These are phyloP conservation scores for Fusarium buxicola DNA, from an alignment of 2,329 filamentous ascomycete genomes.

Conservation along the genomic window DNA sequence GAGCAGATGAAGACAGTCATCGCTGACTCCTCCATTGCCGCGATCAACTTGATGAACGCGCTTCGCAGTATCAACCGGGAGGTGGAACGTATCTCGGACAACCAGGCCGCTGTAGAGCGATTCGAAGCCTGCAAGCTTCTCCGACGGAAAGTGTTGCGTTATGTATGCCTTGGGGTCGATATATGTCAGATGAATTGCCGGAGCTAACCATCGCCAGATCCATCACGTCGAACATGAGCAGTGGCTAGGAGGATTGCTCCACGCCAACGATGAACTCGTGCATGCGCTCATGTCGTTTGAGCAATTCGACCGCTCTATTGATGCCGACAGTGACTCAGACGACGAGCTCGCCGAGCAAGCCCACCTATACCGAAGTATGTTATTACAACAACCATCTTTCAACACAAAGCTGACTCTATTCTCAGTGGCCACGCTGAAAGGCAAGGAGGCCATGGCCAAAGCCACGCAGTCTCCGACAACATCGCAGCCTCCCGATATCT, in stretches of 20 bases:
- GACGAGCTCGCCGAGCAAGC: conserved; percentile 76
- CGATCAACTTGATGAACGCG: conserved; percentile 90
- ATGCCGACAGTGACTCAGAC: conserved; percentile 78
- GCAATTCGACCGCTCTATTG: conserved; percentile 88
- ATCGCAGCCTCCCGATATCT: conserved; percentile 57
- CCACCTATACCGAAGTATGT: conserved; percentile 70
- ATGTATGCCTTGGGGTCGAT: conserved; percentile 61
- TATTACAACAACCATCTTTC: conserved; percentile 31
- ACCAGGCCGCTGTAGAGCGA: conserved; percentile 76
- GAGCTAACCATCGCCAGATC: conserved; percentile 64
- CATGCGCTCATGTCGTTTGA: conserved; percentile 94
- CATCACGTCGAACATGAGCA: conserved; percentile 92
- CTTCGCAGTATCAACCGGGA: conserved; percentile 94
- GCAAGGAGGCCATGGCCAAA: conserved; percentile 59
- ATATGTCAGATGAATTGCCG: not conserved
- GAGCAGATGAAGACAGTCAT: conserved; percentile 88
- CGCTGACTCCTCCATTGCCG: conserved; percentile 87
- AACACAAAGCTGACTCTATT: conserved; percentile 34
- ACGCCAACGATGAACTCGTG: conserved; percentile 96
- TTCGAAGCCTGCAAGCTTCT: conserved; percentile 91
- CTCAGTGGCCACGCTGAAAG: conserved; percentile 65
- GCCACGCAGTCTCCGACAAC: conserved; percentile 54
- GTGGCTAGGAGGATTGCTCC: conserved; percentile 89
- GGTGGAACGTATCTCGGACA: conserved; percentile 86
- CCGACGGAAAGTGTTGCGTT: conserved; percentile 85